Base-by-base conservation (phyloP, 176 grass and related monocot species). In the Triticum monococcum region DNA sequence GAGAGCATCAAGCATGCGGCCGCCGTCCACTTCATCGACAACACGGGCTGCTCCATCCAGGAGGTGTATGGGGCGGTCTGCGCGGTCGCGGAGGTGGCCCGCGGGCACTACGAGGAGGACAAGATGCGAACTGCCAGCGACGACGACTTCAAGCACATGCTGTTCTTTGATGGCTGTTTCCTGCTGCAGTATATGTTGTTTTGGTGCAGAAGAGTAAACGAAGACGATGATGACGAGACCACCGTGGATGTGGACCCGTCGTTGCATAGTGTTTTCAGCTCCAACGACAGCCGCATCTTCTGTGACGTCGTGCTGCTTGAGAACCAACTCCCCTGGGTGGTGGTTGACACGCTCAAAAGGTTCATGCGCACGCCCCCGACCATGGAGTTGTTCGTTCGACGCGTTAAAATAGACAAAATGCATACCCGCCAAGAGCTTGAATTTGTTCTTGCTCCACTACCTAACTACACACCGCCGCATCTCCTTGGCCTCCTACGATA, bases 271-370 rank as follows among this genome's bases (percentile, higher is more conserved):
- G 69, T 38, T 24, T 72, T 72, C 69, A 72, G 69, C 69, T 41
- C 69, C 37, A n/a, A 14, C 9, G 20, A 43, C 10, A 6, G 2
- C 22, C 22, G 35, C 69, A 72, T 72, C 22, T 41, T n/a, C 10
- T 5, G 69, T 24, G 69, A 72, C 22, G 5, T 72, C 22, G 1
- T 24, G 37, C 69, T 72, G 22, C 69, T 72, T 4, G 37, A 72
- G 69, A 72, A 72, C 69, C 69, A 72, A 22, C 38, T 72, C 37
- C 69, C 69, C 6, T 72, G 69, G 69, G 69, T 72, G 37, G 69
- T 72, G 69, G 22, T 72, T 12, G 20, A 72, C 0, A 43, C 3
- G 69, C 69, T 72, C 36, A 41, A 24, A 10, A 24, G 20, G 0
- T 24, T 72, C 22, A 72, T 72, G 69, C 22, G 17, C 68, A 7